Evolutionary conservation across 1,284 basidiomycete genomes (phyloP).

Genomic region (Fistulinella staudtii): DNA sequence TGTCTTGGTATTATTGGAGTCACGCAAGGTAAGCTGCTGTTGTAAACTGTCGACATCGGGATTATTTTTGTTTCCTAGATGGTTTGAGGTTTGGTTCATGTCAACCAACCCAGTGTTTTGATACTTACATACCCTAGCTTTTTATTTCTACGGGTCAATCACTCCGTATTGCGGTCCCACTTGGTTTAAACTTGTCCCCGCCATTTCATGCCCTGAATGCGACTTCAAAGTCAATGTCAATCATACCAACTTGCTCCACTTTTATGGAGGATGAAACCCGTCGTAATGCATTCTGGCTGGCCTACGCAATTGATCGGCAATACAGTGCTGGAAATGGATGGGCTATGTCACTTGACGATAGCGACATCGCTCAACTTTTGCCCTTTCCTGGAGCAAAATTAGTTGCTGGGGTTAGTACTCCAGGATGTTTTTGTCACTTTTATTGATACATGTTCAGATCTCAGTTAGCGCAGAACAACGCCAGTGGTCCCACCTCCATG

Average conservation of each 20-base stretch:
- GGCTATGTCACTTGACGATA: conserved; percentile 67
- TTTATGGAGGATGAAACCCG: conserved; percentile 66
- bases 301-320: conserved; percentile 63
- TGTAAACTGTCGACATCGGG: not conserved
- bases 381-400: conserved; percentile 61
- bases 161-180: conserved; percentile 56
- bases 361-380: conserved; percentile 65
- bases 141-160: conserved; percentile 55
- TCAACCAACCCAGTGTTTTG: not conserved
- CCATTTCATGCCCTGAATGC: conserved; percentile 62
- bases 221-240: conserved; percentile 48
- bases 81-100: conserved; percentile 58
- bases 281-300: conserved; percentile 70
- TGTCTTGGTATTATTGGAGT: conserved; percentile 70
- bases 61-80: conserved; percentile 38
- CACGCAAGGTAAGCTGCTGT: conserved; percentile 52
- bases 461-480: conserved; percentile 53
- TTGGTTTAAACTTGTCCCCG: conserved; percentile 66
- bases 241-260: conserved; percentile 54
- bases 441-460: conserved; percentile 36
- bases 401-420: conserved; percentile 50
- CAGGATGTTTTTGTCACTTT: conserved; percentile 1
- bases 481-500: conserved; percentile 63
- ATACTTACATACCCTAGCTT: conserved; percentile 43
- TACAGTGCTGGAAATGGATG: conserved; percentile 67